A percentile compares a stretch with the other conserved stretches of the same genome.
Conservation (phyloP, 257 asterid species). For the Marsdenia floribunda region DNA sequence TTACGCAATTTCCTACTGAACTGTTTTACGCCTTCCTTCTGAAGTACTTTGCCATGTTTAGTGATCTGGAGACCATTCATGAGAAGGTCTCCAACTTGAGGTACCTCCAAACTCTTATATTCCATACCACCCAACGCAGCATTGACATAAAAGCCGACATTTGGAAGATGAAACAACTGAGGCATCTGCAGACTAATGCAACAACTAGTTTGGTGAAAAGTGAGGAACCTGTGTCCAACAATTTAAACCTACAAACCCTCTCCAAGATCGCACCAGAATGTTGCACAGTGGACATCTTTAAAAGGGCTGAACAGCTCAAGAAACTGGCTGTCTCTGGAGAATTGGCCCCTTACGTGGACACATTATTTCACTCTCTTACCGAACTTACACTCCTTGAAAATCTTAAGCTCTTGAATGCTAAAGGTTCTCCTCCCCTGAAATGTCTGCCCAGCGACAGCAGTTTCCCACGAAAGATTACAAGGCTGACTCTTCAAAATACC, state of each 20-base stretch:
- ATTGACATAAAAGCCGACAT: constrained; percentile 28
- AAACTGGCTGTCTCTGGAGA: constrained; percentile 16
- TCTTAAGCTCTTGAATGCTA: constrained; percentile 12
- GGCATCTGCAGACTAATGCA: constrained; percentile 37
- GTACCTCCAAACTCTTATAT: constrained; percentile 16
- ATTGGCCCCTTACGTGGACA: neutral
- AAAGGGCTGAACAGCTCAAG: constrained; percentile 7
- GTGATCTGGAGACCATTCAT: constrained; percentile 9
- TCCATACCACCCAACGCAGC: constrained; percentile 9
- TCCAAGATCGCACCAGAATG: constrained; percentile 1
- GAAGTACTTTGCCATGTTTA: constrained; percentile 31
- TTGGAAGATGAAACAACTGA: constrained; percentile 36
- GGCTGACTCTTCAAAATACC: constrained; percentile 18
- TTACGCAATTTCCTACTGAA: constrained; percentile 17
- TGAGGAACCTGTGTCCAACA: neutral
- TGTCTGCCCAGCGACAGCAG: constrained; percentile 13
- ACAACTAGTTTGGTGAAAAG: constrained; percentile 14
- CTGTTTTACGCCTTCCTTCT: constrained; percentile 29
- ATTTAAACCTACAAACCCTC: constrained; percentile 9
- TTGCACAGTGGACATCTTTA: neutral
- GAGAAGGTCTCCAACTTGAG: constrained; percentile 3
- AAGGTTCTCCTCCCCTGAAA: neutral
- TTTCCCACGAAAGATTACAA: constrained; percentile 12
- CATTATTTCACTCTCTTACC: neutral
- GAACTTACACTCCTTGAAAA: constrained; percentile 1